Evolutionary conservation across 1,284 basidiomycete genomes (phyloP).

Genomic region (Cryptococcus hybrid): DNA sequence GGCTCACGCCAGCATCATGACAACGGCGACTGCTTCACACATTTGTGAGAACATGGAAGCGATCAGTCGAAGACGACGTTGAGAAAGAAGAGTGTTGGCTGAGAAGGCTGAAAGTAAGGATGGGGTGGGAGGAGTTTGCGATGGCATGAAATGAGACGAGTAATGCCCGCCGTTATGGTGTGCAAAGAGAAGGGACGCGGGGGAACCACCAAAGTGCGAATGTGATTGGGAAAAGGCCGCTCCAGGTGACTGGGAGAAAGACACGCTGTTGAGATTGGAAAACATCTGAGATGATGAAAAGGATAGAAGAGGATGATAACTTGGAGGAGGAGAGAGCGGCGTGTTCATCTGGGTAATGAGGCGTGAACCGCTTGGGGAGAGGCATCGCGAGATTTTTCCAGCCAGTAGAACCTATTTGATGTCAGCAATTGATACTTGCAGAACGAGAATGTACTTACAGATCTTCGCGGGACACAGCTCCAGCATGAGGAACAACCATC

Average conservation of each 20-base stretch:
- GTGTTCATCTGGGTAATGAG: slow-evolving; percentile 48
- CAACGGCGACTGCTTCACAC: slow-evolving; percentile 59
- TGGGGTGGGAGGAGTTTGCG: slow-evolving; percentile 86
- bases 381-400: slow-evolving; percentile 87
- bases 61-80: slow-evolving; percentile 82
- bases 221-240: slow-evolving; percentile 27
- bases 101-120: slow-evolving; percentile 86
- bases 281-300: slow-evolving; percentile 48
- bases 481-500: slow-evolving; percentile 75
- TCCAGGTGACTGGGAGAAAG: slow-evolving; percentile 34
- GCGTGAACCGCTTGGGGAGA: slow-evolving; percentile 58
- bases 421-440: slow-evolving; percentile 8
- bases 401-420: slow-evolving; percentile 73
- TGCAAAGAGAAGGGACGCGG: slow-evolving; percentile 41
- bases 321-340: slow-evolving; percentile 44
- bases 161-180: slow-evolving; percentile 31
- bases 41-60: slow-evolving; percentile 97
- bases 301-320: slow-evolving; percentile 47
- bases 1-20: slow-evolving; percentile 86
- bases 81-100: slow-evolving; percentile 77
- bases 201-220: slow-evolving; percentile 21
- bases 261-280: slow-evolving; percentile 30
- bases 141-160: slow-evolving; percentile 18
- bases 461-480: slow-evolving; percentile 95
- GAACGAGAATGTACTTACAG: slow-evolving; percentile 30